Percentiles rank a stretch among this genome's conserved stretches.
phyloP scores from a whole-genome alignment of 1,284 basidiomycete species.

The Wolfiporia cocos region DNA sequence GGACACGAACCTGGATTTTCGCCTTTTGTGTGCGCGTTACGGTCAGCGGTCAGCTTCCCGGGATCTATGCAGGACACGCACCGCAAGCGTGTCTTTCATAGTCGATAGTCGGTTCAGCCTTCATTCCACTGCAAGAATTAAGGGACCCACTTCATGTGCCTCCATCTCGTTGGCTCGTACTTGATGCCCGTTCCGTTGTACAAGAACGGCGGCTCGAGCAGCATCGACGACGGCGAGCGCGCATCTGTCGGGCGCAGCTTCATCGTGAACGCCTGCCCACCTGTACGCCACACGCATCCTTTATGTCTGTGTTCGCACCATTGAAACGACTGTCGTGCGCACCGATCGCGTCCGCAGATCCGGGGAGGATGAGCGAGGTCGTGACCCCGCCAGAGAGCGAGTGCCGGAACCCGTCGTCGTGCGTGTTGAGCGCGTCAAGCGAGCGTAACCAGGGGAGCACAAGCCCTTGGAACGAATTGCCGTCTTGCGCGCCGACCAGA shows the following conservation, averaged over 20 bases:
- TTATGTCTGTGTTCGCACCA: neutral
- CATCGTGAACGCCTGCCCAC: slow-evolving; percentile 36
- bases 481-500: slow-evolving; percentile 24
- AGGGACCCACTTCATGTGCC: slow-evolving; percentile 35
- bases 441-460: slow-evolving; percentile 39
- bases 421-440: slow-evolving; percentile 38
- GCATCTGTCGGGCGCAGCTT: slow-evolving; percentile 41
- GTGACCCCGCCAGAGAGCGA: slow-evolving; percentile 41
- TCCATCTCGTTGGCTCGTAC: slow-evolving; percentile 30
- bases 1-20: slow-evolving; percentile 28
- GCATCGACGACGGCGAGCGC: slow-evolving; percentile 35
- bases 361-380: slow-evolving; percentile 39
- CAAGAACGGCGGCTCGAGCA: slow-evolving; percentile 40
- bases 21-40: slow-evolving; percentile 15
- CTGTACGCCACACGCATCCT: slow-evolving; percentile 24
- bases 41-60: neutral
- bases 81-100: slow-evolving; percentile 20
- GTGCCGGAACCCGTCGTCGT: slow-evolving; percentile 28
- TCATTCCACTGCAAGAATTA: neutral
- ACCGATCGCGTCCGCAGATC: slow-evolving; percentile 41
- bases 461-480: slow-evolving; percentile 29
- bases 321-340: slow-evolving; percentile 3
- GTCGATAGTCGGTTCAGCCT: too few relatives aligned
- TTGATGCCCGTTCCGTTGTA: slow-evolving; percentile 25
- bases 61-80: neutral